Evolutionary conservation across 441 rosid species (phyloP).

Genomic region (Adansonia gregorii): DNA sequence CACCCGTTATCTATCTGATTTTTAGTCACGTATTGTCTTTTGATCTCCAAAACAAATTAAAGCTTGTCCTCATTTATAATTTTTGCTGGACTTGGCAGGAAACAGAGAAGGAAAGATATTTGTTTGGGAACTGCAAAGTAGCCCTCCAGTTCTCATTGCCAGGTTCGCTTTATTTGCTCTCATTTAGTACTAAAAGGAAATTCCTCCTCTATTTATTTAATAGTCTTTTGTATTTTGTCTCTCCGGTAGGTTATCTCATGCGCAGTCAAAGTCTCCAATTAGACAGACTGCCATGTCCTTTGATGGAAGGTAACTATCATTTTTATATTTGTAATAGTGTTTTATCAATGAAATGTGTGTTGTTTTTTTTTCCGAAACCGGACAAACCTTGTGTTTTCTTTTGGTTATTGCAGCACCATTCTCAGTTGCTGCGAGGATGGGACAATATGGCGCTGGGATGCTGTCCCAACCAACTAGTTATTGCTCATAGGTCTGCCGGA

Average conservation of each 20-base stretch:
- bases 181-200: neutral
- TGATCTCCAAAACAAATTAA: neutral
- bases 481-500: neutral
- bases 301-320: conserved; percentile 69
- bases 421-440: conserved; percentile 88
- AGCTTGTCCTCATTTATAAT: conserved; percentile 2
- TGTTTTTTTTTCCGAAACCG: neutral
- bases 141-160: conserved; percentile 90
- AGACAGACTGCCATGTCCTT: conserved; percentile 96
- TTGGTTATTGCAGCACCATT: conserved; percentile 67
- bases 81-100: conserved; percentile 51
- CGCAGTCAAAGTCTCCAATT: conserved; percentile 78
- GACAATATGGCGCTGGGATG: conserved; percentile 96
- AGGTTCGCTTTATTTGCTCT: conserved; percentile 44
- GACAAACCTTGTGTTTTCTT: neutral
- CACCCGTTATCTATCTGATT: too few species aligned
- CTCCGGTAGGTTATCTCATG: conserved; percentile 64
- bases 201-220: neutral
- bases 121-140: conserved; percentile 91
- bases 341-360: conserved; percentile 6
- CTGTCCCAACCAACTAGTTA: conserved; percentile 37
- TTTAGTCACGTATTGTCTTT: neutral
- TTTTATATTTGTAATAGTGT: neutral
- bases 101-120: conserved; percentile 93
- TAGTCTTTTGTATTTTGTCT: conserved; percentile 17